Conservation (phyloP, 1,284 basidiomycete genomes). For the Neolentinus lepideus region DNA sequence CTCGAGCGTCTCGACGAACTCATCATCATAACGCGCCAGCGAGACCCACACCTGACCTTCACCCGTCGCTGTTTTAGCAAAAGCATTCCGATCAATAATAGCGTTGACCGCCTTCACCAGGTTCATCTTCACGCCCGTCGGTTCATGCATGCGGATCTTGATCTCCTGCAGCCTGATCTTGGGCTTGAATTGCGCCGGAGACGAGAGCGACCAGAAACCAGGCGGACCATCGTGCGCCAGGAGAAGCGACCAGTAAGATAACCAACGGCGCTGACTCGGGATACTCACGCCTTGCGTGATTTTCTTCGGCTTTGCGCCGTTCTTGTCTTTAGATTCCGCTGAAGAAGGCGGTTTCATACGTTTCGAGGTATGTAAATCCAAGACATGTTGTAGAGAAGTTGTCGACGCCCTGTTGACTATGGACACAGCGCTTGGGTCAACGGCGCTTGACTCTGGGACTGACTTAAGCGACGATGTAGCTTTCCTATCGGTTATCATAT, state of each 20-base stretch:
- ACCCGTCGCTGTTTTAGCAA: constrained; percentile 11
- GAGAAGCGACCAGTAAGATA: constrained; percentile 69
- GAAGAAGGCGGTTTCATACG: constrained; percentile 55
- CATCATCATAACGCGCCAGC: constrained; percentile 71
- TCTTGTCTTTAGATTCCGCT: constrained; percentile 8
- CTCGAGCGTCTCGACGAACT: constrained; percentile 53
- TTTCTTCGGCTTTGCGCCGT: constrained; percentile 25
- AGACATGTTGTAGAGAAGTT: constrained; percentile 39
- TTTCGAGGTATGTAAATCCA: constrained; percentile 60
- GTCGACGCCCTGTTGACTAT: not conserved
- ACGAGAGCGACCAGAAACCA: constrained; percentile 33
- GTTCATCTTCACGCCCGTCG: constrained; percentile 39
- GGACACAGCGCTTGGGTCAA: not conserved
- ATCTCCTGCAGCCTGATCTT: constrained; percentile 41
- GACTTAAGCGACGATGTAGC: not conserved
- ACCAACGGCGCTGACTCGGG: constrained; percentile 66
- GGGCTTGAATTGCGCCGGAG: constrained; percentile 11
- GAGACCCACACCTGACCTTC: constrained; percentile 61
- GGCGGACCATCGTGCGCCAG: constrained; percentile 46
- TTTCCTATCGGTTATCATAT: not conserved
- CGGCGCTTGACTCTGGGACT: not conserved
- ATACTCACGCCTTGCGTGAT: constrained; percentile 65
- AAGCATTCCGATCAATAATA: constrained; percentile 31
- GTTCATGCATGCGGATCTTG: constrained; percentile 49
- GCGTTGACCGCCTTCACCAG: constrained; percentile 50